Conservation (phyloP, 2,329 filamentous ascomycete species). For the Incumbomyces delicatus region DNA sequence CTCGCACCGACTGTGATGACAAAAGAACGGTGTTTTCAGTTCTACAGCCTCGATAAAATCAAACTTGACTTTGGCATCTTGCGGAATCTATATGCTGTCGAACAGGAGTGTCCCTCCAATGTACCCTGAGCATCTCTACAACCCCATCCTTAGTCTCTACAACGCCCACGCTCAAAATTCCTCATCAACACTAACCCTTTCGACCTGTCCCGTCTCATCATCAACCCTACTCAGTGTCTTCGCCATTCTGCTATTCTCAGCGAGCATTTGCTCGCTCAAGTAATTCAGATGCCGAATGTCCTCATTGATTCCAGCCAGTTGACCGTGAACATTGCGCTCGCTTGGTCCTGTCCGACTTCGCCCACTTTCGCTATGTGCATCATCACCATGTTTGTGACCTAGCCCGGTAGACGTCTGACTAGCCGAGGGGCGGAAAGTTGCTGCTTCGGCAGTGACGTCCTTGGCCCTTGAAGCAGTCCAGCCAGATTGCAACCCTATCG, state of each 20-base stretch:
- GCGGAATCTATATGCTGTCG: no score
- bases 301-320: constrained; percentile 36
- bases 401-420: not conserved
- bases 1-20: no score
- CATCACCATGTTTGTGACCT: constrained; percentile 14
- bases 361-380: constrained; percentile 38
- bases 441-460: not conserved
- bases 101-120: no score
- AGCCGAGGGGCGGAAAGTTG: not conserved
- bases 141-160: not conserved
- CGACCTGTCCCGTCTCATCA: constrained; percentile 7
- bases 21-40: no score
- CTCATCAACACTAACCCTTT: constrained; percentile 1
- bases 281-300: constrained; percentile 21
- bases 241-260: constrained; percentile 27
- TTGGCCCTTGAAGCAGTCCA: not conserved
- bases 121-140: no score
- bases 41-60: no score
- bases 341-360: constrained; percentile 17
- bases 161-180: not conserved
- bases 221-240: constrained; percentile 13
- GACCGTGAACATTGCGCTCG: constrained; percentile 20
- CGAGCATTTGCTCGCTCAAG: constrained; percentile 35
- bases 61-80: no score
- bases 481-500: constrained; percentile 1